Base-by-base conservation (phyloP, 345 rosid species). In the Citrus sp. region DNA sequence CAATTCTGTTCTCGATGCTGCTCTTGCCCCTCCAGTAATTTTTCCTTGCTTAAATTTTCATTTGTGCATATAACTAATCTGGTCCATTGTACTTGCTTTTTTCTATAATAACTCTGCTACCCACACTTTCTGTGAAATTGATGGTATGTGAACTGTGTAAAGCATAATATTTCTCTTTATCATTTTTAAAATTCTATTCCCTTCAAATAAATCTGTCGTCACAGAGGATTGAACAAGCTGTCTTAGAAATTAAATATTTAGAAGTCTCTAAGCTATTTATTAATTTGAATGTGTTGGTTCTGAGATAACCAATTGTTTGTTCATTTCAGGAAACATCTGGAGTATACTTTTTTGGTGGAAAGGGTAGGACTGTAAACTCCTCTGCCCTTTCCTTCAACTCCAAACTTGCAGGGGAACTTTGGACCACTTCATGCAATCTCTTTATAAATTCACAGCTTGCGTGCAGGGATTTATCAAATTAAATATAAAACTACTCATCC, bases 11-110 rank as follows among this genome's bases (percentile, higher is more conserved):
- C 83, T 94, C 60, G 95, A 91, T 86, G 97, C 97, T 35, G 92
- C 94, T 67, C 92, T 96, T 80, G 88, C 97, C 66, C 93, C 98
- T 74, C 85, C 94, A 14, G 98, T 96, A 81, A 89, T 92, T 81
- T 74, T 71, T 67, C 61, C 14, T 6, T 24, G 28, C 72, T 37
- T 22, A 34, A 9, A 35, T 67, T 66, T 13, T 30, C 40, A 28
- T 68, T 12, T 34, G n/a, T 64, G 40, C 46, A 30, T 63, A 10
- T 65, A 25, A 61, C 70, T 21, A 14, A 49, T 22, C 37, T 10
- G 6, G 37, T 32, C 27, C 21, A 3, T 67, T 54, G 35, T 37
- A 60, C 13, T 14, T 56, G 59, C 25, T 63, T 32, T 32, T 28
- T 24, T 75, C 19, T 75, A 22, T 21, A 46, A 49, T 6, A 22